Evolutionary conservation across 495 filamentous ascomycete species (phyloP).

Genomic region (Recurvomyces mirabilis): DNA sequence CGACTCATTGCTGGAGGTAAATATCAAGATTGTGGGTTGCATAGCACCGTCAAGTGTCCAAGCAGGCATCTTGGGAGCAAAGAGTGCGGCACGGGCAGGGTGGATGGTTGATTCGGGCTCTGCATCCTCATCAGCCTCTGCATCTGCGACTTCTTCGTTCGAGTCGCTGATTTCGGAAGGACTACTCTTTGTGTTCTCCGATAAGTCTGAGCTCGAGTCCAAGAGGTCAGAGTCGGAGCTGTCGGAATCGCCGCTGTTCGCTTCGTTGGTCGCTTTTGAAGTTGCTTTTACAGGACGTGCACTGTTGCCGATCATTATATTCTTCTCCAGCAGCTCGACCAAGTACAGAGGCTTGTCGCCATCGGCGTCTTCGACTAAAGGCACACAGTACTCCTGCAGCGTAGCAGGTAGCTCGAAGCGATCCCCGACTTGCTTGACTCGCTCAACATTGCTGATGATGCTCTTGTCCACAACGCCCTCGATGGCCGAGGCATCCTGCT

Average conservation of each 20-base stretch:
- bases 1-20: conserved; percentile 77
- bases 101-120: conserved; percentile 16
- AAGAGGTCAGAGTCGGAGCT: conserved; percentile 3
- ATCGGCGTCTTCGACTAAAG: conserved; percentile 59
- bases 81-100: conserved; percentile 12
- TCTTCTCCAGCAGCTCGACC: conserved; percentile 42
- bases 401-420: conserved; percentile 52
- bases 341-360: conserved; percentile 88
- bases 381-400: conserved; percentile 61
- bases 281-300: background rate
- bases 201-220: background rate
- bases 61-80: background rate
- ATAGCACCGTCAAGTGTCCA: background rate
- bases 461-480: conserved; percentile 20
- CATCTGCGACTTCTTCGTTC: conserved; percentile 8
- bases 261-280: background rate
- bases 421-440: conserved; percentile 23
- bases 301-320: conserved; percentile 13
- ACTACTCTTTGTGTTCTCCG: conserved; percentile 2
- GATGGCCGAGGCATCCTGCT: conserved; percentile 34
- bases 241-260: conserved; percentile 8
- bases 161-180: background rate
- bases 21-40: conserved; percentile 53
- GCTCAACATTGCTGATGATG: no score
- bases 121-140: conserved; percentile 25